A percentile compares a stretch with the other conserved stretches of the same genome.
Conservation (phyloP, 495 filamentous ascomycete species). For the Penicillium arizonense region DNA sequence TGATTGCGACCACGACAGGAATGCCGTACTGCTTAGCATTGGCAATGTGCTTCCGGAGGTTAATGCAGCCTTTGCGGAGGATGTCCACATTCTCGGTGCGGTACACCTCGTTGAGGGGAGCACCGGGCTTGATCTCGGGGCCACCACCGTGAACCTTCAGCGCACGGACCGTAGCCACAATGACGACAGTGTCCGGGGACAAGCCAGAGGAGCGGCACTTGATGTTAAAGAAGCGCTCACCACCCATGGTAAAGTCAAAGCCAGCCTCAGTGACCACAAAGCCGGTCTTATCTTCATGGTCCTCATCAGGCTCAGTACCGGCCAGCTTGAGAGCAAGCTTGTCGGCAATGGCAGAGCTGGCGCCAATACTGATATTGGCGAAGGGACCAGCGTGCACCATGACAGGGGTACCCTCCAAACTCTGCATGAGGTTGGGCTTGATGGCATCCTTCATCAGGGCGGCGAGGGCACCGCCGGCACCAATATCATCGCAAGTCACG, state of each 20-base stretch:
- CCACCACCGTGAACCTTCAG: conserved; percentile 97
- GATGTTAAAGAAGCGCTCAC: conserved; percentile 99
- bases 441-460: conserved; percentile 97
- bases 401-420: conserved; percentile 92
- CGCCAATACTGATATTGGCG: conserved; percentile 96
- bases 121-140: conserved; percentile 85
- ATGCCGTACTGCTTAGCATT: conserved; percentile 88
- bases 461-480: conserved; percentile 86
- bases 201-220: conserved; percentile 96
- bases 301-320: conserved; percentile 92
- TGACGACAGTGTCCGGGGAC: conserved; percentile 86
- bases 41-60: conserved; percentile 88
- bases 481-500: conserved; percentile 93
- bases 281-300: conserved; percentile 78
- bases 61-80: conserved; percentile 84
- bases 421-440: conserved; percentile 99
- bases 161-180: conserved; percentile 93
- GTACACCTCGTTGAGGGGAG: conserved; percentile 78
- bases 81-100: conserved; percentile 90
- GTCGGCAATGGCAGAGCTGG: conserved; percentile 91
- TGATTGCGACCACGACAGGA: conserved; percentile 96
- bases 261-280: conserved; percentile 98
- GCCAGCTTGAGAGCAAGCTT: conserved; percentile 94
- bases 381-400: conserved; percentile 97
- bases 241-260: conserved; percentile 99